Evolutionary conservation across 2,329 filamentous ascomycete species (phyloP).

Genomic region (Zymoseptoria pseudotritici): DNA sequence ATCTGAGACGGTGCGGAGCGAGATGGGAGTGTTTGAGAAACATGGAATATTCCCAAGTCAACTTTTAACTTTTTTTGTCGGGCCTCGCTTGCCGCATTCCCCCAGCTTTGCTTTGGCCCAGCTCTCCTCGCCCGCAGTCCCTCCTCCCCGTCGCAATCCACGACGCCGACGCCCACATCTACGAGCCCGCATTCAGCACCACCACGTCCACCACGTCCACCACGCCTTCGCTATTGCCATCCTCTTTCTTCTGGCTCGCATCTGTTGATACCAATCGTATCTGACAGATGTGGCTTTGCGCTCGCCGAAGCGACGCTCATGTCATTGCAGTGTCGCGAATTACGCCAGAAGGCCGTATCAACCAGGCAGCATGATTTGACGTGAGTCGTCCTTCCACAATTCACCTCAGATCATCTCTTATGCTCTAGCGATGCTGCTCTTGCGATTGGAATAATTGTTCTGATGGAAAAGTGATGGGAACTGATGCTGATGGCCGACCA

Average conservation of each 20-base stretch:
- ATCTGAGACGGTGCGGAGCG: not conserved
- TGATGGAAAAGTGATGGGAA: slow-evolving; percentile 3
- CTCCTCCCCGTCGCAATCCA: no score
- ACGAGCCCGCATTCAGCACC: not conserved
- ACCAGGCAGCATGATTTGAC: slow-evolving; percentile 28
- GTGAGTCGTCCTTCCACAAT: slow-evolving; percentile 30
- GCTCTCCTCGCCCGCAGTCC: no score
- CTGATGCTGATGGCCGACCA: not conserved
- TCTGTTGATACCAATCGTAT: not conserved
- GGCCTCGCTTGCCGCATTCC: no score
- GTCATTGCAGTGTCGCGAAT: not conserved
- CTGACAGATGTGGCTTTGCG: not conserved
- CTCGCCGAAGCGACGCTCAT: slow-evolving; percentile 23
- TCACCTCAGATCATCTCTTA: slow-evolving; percentile 3
- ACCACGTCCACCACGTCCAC: not conserved
- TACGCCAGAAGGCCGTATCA: not conserved
- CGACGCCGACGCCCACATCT: not conserved
- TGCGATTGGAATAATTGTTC: slow-evolving; percentile 2
- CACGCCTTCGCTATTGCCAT: slow-evolving; percentile 11
- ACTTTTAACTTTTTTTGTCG: not conserved
- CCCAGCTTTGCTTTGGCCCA: no score
- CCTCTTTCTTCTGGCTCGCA: not conserved
- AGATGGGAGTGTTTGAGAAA: not conserved
- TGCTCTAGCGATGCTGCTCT: slow-evolving; percentile 1
- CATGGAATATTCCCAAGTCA: not conserved